Conservation (phyloP, 2,329 filamentous ascomycete species). For the Arthrinium phaeospermum region DNA sequence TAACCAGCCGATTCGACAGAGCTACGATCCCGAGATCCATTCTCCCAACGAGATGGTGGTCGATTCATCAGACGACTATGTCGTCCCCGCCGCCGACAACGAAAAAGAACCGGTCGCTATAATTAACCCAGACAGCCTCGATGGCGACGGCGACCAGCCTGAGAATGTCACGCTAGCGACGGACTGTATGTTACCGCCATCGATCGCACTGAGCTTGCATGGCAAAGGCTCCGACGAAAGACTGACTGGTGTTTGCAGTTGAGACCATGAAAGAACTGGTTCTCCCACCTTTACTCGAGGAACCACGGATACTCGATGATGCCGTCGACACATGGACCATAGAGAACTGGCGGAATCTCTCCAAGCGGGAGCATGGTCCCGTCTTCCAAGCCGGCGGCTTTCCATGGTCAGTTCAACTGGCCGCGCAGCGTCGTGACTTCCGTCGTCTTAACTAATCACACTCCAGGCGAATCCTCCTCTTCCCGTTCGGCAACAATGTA, state of each 20-base stretch:
- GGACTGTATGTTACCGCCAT: constrained; percentile 53
- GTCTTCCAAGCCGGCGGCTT: constrained; percentile 84
- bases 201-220: constrained; percentile 23
- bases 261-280: constrained; percentile 86
- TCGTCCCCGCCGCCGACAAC: constrained; percentile 49
- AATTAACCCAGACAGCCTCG: constrained; percentile 59
- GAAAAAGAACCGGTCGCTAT: constrained; percentile 61
- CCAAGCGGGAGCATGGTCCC: constrained; percentile 85
- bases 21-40: constrained; percentile 56
- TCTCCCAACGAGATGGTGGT: constrained; percentile 64
- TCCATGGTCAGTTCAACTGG: constrained; percentile 71
- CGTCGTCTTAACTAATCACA: constrained; percentile 21
- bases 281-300: constrained; percentile 73
- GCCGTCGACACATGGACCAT: constrained; percentile 85
- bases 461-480: constrained; percentile 87
- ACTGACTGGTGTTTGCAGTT: constrained; percentile 51
- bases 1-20: constrained; percentile 41
- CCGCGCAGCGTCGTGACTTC: not conserved
- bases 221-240: constrained; percentile 30
- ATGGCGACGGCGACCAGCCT: constrained; percentile 53
- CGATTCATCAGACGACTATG: constrained; percentile 60
- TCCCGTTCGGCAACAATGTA: constrained; percentile 92
- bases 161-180: constrained; percentile 56
- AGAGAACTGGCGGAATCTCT: constrained; percentile 76
- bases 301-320: constrained; percentile 81